These are phyloP conservation scores for Pholiota adiposa DNA, from an alignment of 1,284 basidiomycete genomes.

Conservation along the genomic window DNA sequence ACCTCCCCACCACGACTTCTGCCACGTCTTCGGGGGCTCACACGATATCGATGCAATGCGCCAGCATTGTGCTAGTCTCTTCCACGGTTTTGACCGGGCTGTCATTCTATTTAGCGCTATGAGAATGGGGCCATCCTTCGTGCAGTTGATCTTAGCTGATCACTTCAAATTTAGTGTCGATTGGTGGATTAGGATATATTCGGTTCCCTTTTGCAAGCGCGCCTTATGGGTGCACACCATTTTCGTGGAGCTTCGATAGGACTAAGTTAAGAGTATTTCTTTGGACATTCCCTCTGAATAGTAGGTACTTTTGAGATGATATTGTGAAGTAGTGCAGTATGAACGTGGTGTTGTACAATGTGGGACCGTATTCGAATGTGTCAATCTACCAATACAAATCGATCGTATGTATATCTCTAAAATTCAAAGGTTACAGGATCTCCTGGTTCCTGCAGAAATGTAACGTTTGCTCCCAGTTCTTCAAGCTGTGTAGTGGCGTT, in stretches of 20 bases:
- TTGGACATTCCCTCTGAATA: too few species aligned
- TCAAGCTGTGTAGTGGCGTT: neutral
- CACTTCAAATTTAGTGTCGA: neutral
- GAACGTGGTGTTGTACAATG: too few species aligned
- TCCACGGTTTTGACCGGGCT: neutral
- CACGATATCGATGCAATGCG: neutral
- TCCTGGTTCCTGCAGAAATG: neutral
- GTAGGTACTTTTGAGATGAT: too few species aligned
- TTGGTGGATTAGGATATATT: neutral
- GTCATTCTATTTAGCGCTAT: neutral
- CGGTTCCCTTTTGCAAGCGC: neutral
- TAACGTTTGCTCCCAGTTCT: neutral
- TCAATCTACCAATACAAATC: neutral
- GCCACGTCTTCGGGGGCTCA: neutral
- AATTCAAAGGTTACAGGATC: neutral
- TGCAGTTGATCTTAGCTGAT: neutral
- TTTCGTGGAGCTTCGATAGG: too few species aligned
- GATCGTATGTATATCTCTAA: neutral
- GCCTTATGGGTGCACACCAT: neutral
- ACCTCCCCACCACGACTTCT: slow-evolving; percentile 13
- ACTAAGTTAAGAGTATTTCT: too few species aligned
- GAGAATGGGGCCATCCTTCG: neutral
- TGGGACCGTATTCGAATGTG: neutral
- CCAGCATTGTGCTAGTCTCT: neutral
- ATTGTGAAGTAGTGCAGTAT: too few species aligned